These are phyloP conservation scores for Cladochytrium replicatum DNA, from an alignment of 192 early-diverging fungal species.

Conservation along the genomic window DNA sequence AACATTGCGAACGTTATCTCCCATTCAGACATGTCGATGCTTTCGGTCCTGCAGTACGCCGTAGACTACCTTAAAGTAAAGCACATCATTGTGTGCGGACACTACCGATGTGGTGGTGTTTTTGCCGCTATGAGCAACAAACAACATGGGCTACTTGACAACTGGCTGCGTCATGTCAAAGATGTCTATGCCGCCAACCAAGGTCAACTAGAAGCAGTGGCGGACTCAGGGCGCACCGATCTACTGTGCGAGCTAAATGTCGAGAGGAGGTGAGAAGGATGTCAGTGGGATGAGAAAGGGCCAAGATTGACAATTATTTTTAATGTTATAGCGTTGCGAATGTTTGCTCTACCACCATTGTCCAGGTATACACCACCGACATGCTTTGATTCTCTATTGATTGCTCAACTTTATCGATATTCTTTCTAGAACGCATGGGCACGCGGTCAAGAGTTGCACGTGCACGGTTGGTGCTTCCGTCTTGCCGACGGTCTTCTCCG, in stretches of 20 bases:
- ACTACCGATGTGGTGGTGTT: constrained; percentile 42
- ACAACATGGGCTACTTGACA: constrained; percentile 65
- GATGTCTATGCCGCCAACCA: constrained; percentile 21
- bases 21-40: constrained; percentile 67
- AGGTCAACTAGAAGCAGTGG: constrained; percentile 29
- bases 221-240: constrained; percentile 19
- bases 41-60: constrained; percentile 88
- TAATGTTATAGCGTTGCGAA: too few relatives aligned
- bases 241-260: constrained; percentile 61
- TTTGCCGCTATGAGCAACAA: constrained; percentile 16
- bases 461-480: constrained; percentile 35
- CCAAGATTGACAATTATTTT: too few relatives aligned
- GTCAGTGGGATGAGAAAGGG: too few relatives aligned
- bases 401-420: too few relatives aligned
- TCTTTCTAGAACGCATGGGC: constrained; percentile 77
- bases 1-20: constrained; percentile 93
- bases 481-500: constrained; percentile 23
- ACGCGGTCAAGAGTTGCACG: constrained; percentile 53
- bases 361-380: too few relatives aligned
- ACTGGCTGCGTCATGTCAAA: constrained; percentile 21
- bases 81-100: constrained; percentile 86
- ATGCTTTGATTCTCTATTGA: too few relatives aligned
- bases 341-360: constrained; percentile 61
- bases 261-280: too few relatives aligned
- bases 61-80: constrained; percentile 85